Base-by-base conservation (phyloP, 2,329 filamentous ascomycete species). In the Chaetomium sp. region DNA sequence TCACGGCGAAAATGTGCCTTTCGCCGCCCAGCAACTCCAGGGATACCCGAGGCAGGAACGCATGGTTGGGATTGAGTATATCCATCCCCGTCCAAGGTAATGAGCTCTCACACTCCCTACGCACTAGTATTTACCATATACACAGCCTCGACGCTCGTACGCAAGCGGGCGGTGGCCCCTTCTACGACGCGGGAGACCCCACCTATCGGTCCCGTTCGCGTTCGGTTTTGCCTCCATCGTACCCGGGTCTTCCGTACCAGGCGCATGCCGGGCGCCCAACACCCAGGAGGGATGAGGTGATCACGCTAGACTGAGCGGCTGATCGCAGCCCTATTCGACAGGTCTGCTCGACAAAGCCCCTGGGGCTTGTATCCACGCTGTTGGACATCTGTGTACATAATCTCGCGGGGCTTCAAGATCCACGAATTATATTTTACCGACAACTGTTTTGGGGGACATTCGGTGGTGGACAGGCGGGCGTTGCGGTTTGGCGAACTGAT, bases 11-110 rank as follows among this genome's bases (percentile, higher is more conserved):
- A 58, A 57, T 25, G 47, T 12, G 25, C 27, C 56, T 13, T 56
- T 54, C 29, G 47, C 47, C 23, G 31, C 25, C 10, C 62, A 55
- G 21, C 63, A 51, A 4, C n/a, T 54, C 9, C 57, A 56, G 10
- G 63, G 50, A 8, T 63, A 50, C 55, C 64, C 60, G 31, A 62
- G 69, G 19, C 64, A 68, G 29, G 70, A 72, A 45, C 66, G 69
- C n/a, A 67, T 71, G 35, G 69, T 71, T 27, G 69, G 68, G 2
- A 65, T 70, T 29, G 70, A 71, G 62, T 70, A 71, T 49, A 49
- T 67, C 10, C 65, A 63, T 3, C 42, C 56, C n/a, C 53, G 45
- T 27, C 55, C 64, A 51, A 54, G 57, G 70, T 69, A 62, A 67
- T 56, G 1, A 23, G 4, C 16, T 35, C 29, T 1, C 13, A 2